Base-by-base conservation (phyloP, 768 basidiomycete species). In the Lentinula guzmanii region DNA sequence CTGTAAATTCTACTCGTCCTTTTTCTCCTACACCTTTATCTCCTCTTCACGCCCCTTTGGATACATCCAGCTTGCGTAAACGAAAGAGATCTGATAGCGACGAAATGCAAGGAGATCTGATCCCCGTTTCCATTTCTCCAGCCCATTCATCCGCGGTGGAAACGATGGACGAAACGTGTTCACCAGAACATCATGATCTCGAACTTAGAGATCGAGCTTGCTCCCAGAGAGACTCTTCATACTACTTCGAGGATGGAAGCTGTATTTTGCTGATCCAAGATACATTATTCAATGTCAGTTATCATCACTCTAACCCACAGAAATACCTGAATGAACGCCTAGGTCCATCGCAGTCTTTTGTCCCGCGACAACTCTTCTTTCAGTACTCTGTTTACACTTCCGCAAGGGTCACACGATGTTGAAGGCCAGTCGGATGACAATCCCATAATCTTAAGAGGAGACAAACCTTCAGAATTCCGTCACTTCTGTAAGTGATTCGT, bases 191-290 rank as follows among this genome's bases (percentile, higher is more conserved):
- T 13, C 16, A 35, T 33, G 2, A 21, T 9, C 6, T 48, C 46
- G 11, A 48, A 9, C 8, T 24, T 9, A 48, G 18, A 48, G 42
- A 16, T 6, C 42, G 16, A 21, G 21, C 9, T 50, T 4, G n/a
- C 15, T 10, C 55, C 7, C 41, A 62, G 33, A 73, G 79, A 57
- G 87, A 90, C 65, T 69, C 76, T n/a, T 69, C 68, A 5, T 90
- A 81, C 66, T 91, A 90, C 69, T 77, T 87, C 62, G 75, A 80
- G 39, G 86, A 89, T 65, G 89, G 88, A 48, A 88, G 86, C 66
- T 88, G 85, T 65, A 76, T 89, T 16, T 68, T 91, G 50, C 75
- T 82, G 35, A 82, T 90, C 11, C 79, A 82, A 62, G 79, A 85
- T 66, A 84, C 81, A 9, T 70, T 91, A 60, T 91, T 91, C 72